Evolutionary conservation across 441 rosid species (phyloP).

Genomic region (Pelargonium myrrhifolium): DNA sequence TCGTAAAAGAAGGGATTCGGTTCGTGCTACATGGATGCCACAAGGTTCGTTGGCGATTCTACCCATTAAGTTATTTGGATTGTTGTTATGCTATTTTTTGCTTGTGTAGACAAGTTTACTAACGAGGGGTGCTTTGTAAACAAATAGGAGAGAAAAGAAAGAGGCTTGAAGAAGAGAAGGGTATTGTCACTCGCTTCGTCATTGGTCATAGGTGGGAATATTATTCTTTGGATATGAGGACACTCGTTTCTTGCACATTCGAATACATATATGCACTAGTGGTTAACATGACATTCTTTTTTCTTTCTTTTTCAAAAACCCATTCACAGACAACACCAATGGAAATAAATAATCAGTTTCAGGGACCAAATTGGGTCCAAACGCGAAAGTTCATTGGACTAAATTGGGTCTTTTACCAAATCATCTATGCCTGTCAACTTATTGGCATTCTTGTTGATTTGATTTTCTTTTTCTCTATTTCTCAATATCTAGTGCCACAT

Average conservation of each 20-base stretch:
- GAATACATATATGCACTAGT: too few species aligned
- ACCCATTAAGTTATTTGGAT: too few species aligned
- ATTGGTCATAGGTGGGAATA: slow-evolving; percentile 76
- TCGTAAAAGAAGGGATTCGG: slow-evolving; percentile 82
- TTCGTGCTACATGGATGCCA: slow-evolving; percentile 94
- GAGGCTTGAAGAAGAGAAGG: slow-evolving; percentile 89
- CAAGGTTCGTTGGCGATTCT: slow-evolving; percentile 89
- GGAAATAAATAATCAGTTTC: too few species aligned
- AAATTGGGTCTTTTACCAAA: too few species aligned
- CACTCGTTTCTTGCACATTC: too few species aligned
- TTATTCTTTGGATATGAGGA: slow-evolving; percentile 10
- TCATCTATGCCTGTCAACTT: background rate
- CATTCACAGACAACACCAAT: too few species aligned
- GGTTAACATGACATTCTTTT: too few species aligned
- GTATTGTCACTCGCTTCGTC: slow-evolving; percentile 76
- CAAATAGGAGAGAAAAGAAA: slow-evolving; percentile 70
- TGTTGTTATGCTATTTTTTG: too few species aligned
- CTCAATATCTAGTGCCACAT: slow-evolving; percentile 1
- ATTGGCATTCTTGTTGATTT: background rate
- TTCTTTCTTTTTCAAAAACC: too few species aligned
- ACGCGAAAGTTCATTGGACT: too few species aligned
- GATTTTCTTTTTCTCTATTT: too few species aligned
- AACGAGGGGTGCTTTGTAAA: slow-evolving; percentile 8
- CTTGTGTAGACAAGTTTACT: slow-evolving; percentile 6
- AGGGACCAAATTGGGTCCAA: too few species aligned